These are phyloP conservation scores for Trifolium pratense DNA, from an alignment of 306 rosid genomes.

Conservation along the genomic window DNA sequence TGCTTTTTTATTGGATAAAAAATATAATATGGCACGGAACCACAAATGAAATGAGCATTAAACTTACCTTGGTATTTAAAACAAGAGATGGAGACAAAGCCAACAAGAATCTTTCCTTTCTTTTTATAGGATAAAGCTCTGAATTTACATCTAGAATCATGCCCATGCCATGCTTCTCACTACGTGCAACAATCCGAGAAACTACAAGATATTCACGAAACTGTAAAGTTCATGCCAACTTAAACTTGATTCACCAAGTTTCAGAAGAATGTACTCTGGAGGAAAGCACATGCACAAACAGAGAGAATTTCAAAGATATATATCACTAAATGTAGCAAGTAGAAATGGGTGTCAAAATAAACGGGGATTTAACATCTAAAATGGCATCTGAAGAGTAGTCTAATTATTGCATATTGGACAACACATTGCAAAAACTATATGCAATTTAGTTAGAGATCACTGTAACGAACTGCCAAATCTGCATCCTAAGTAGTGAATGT, in stretches of 20 bases:
- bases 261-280: slow-evolving; percentile 2
- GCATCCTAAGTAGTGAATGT: slow-evolving; percentile 2
- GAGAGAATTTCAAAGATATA: background rate
- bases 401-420: slow-evolving; percentile 5
- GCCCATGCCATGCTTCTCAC: slow-evolving; percentile 75
- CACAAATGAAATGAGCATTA: background rate
- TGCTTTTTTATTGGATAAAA: background rate
- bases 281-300: background rate
- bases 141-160: slow-evolving; percentile 79
- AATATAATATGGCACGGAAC: background rate
- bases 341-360: slow-evolving; percentile 7
- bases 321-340: slow-evolving; percentile 2
- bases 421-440: slow-evolving; percentile 2
- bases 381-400: background rate
- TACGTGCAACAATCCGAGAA: slow-evolving; percentile 73
- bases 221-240: background rate
- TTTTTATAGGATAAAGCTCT: slow-evolving; percentile 76
- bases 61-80: slow-evolving; percentile 64
- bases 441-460: slow-evolving; percentile 16
- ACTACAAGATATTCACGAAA: slow-evolving; percentile 50
- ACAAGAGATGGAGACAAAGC: slow-evolving; percentile 75
- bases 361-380: background rate
- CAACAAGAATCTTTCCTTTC: slow-evolving; percentile 71
- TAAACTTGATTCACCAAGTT: background rate
- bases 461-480: background rate